These are phyloP conservation scores for Dissophora ornata DNA, from an alignment of 192 early-diverging fungal species.

Conservation along the genomic window DNA sequence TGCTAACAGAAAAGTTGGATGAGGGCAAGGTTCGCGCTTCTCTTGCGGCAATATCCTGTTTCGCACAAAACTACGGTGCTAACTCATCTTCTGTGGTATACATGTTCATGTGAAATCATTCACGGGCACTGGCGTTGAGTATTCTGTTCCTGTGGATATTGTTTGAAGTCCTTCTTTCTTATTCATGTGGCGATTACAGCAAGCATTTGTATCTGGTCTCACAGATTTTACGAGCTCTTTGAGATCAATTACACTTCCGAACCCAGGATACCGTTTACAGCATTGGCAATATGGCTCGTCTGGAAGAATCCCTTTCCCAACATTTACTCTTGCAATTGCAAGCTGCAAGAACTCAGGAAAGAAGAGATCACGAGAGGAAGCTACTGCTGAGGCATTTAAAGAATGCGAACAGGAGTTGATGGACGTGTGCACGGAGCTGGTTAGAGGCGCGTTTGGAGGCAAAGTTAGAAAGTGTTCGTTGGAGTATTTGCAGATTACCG, in stretches of 20 bases:
- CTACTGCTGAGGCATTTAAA: not conserved
- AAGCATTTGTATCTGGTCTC: constrained; percentile 1
- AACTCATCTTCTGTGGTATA: too few species aligned
- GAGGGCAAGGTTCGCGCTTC: too few species aligned
- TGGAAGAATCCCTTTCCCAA: not conserved
- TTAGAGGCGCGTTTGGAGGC: not conserved
- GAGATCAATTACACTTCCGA: not conserved
- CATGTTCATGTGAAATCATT: too few species aligned
- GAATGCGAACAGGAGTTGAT: not conserved
- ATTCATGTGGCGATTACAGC: too few species aligned
- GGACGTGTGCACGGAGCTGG: not conserved
- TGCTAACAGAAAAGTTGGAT: too few species aligned
- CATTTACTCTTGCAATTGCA: not conserved
- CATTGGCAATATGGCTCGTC: not conserved
- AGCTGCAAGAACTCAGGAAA: not conserved
- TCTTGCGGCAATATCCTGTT: too few species aligned
- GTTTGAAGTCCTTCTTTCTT: too few species aligned
- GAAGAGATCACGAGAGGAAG: not conserved
- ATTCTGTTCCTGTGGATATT: too few species aligned
- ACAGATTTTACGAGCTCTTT: constrained; percentile 1
- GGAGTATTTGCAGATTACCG: not conserved
- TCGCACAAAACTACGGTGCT: too few species aligned
- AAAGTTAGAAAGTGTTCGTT: not conserved
- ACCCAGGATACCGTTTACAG: not conserved
- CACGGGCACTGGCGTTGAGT: too few species aligned